These are phyloP conservation scores for Candida multigemmis DNA, from an alignment of 805 yeast species.

Conservation along the genomic window DNA sequence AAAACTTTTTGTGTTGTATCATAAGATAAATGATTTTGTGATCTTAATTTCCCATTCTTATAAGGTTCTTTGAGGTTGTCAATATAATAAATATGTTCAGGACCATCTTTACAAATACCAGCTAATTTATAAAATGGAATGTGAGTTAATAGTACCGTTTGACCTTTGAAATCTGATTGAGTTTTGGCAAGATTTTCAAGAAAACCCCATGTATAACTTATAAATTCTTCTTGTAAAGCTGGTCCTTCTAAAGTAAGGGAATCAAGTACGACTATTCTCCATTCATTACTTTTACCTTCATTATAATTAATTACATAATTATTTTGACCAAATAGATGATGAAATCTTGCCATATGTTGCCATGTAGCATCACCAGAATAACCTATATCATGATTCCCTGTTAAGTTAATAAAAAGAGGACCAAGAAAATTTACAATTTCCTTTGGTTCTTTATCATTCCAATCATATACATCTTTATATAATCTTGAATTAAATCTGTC, in stretches of 20 bases:
- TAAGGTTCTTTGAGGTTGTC: conserved; percentile 53
- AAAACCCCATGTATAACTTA: conserved; percentile 65
- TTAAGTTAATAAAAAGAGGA: conserved; percentile 70
- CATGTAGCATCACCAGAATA: conserved; percentile 91
- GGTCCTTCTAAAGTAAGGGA: conserved; percentile 87
- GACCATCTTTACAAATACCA: conserved; percentile 86
- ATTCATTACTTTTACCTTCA: conserved; percentile 55
- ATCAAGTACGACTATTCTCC: conserved; percentile 84
- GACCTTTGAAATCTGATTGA: conserved; percentile 49
- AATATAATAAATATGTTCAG: conserved; percentile 41
- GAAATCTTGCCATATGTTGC: conserved; percentile 81
- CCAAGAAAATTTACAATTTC: conserved; percentile 32
- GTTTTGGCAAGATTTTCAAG: conserved; percentile 46
- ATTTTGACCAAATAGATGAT: conserved; percentile 68
- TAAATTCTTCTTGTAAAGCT: conserved; percentile 63
- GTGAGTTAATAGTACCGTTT: conserved; percentile 80
- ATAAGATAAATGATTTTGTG: conserved; percentile 76
- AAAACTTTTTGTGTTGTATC: conserved; percentile 62
- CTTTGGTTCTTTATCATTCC: conserved; percentile 36
- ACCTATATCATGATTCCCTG: conserved; percentile 96
- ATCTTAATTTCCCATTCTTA: conserved; percentile 61
- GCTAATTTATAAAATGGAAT: conserved; percentile 77
- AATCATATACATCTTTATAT: conserved; percentile 54
- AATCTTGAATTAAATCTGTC: conserved; percentile 25
- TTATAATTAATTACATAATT: conserved; percentile 74